Percentiles rank a stretch among this genome's conserved stretches.
phyloP scores from a whole-genome alignment of 306 rosid species.

The Rosa lucieae region DNA sequence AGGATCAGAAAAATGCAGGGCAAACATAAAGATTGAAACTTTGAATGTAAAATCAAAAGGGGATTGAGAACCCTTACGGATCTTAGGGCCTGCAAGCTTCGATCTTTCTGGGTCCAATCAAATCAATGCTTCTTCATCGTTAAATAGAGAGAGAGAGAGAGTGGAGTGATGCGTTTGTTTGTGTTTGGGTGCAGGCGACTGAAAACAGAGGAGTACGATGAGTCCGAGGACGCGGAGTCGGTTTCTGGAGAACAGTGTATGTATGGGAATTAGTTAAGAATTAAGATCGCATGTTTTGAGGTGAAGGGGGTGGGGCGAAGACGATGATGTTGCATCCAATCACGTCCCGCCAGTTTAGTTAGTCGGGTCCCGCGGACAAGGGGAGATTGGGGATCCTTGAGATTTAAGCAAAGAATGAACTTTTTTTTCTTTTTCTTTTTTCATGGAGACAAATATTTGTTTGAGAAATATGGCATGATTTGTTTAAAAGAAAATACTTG shows the following conservation, averaged over 20 bases:
- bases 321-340: slow-evolving; percentile 19
- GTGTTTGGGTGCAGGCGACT: not conserved
- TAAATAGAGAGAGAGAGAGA: not conserved
- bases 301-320: not conserved
- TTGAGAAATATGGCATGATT: not conserved
- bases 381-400: not conserved
- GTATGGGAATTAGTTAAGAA: not conserved
- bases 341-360: slow-evolving; percentile 17
- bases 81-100: slow-evolving; percentile 17
- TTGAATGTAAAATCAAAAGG: slow-evolving; percentile 5
- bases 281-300: slow-evolving; percentile 16
- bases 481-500: too few relatives aligned
- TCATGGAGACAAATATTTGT: too few relatives aligned
- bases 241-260: not conserved
- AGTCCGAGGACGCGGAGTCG: slow-evolving; percentile 24
- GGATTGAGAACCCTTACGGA: slow-evolving; percentile 32
- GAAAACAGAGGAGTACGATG: slow-evolving; percentile 23
- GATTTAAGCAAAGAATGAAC: not conserved
- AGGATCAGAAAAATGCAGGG: slow-evolving; percentile 2
- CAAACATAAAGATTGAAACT: not conserved
- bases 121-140: slow-evolving; percentile 18
- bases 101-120: slow-evolving; percentile 17
- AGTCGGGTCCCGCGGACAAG: slow-evolving; percentile 11
- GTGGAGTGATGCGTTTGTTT: slow-evolving; percentile 1
- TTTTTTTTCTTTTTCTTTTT: too few relatives aligned